These are phyloP conservation scores for Erigeron philadelphicus DNA, from an alignment of 140 eudicot species.

Conservation along the genomic window DNA sequence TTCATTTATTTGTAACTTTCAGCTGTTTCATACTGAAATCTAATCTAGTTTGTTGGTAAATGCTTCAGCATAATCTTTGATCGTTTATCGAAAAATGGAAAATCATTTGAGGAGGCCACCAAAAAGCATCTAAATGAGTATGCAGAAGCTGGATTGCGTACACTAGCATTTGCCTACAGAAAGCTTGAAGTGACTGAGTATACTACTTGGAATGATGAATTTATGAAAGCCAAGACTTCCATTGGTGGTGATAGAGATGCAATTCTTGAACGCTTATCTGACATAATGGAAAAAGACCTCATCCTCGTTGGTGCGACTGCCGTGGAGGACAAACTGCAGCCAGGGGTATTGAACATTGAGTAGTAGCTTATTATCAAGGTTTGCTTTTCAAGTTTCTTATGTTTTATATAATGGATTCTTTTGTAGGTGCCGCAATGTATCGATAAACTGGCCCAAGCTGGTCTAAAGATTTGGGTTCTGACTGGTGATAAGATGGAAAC, in stretches of 20 bases:
- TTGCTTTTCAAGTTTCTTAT: background rate
- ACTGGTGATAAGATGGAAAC: constrained; percentile 99
- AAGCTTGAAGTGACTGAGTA: constrained; percentile 65
- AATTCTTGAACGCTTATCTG: constrained; percentile 72
- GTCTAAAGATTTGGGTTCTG: constrained; percentile 93
- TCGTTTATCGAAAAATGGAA: constrained; percentile 71
- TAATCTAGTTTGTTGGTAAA: background rate
- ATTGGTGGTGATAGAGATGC: constrained; percentile 74
- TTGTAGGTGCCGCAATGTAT: constrained; percentile 91
- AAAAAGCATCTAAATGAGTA: constrained; percentile 70
- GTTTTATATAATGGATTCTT: constrained; percentile 6
- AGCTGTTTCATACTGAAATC: background rate
- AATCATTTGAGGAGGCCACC: constrained; percentile 62
- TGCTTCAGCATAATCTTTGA: constrained; percentile 74
- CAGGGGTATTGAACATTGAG: constrained; percentile 55
- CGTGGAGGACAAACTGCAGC: constrained; percentile 88
- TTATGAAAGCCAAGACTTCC: constrained; percentile 68
- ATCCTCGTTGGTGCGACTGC: constrained; percentile 96
- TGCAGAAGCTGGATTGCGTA: constrained; percentile 85
- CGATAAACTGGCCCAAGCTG: constrained; percentile 96
- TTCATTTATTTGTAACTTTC: background rate
- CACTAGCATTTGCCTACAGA: constrained; percentile 79
- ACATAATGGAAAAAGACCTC: constrained; percentile 69
- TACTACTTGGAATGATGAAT: constrained; percentile 75
- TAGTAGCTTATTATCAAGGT: constrained; percentile 8